Evolutionary conservation across 2,329 filamentous ascomycete genomes (phyloP).

Genomic region (Cordyceps tenuipes): DNA sequence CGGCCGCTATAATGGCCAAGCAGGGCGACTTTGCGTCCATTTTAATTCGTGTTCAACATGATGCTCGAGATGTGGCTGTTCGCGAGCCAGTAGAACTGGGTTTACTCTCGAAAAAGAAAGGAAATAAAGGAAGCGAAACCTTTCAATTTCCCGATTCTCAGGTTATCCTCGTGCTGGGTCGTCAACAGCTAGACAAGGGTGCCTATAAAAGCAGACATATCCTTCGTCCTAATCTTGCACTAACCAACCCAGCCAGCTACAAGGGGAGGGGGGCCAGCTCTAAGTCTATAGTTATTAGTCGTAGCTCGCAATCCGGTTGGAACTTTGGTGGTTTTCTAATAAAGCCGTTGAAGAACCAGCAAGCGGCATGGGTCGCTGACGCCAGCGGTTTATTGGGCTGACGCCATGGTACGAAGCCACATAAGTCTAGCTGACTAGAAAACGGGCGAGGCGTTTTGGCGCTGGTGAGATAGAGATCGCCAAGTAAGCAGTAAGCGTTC

Average conservation of each 20-base stretch:
- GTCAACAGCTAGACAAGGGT: background rate
- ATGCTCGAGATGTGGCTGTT: too few species aligned
- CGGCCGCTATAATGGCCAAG: background rate
- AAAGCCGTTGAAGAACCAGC: too few species aligned
- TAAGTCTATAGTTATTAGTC: background rate
- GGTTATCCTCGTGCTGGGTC: background rate
- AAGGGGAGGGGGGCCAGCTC: background rate
- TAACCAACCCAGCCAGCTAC: background rate
- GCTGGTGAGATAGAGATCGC: background rate
- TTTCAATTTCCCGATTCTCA: background rate
- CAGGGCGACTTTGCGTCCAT: background rate
- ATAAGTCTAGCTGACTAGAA: background rate
- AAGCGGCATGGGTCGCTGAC: background rate
- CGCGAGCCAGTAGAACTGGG: too few species aligned
- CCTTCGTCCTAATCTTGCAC: background rate
- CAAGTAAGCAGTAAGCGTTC: background rate
- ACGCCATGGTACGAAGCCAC: background rate
- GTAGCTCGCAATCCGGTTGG: too few species aligned
- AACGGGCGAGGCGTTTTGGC: background rate
- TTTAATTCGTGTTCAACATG: too few species aligned
- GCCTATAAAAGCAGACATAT: background rate
- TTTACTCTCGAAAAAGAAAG: too few species aligned
- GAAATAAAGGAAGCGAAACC: background rate
- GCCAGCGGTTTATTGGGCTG: background rate
- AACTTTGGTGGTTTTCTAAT: too few species aligned